Evolutionary conservation across 2,329 filamentous ascomycete genomes (phyloP).

Genomic region (Aspergillus sclerotialis): DNA sequence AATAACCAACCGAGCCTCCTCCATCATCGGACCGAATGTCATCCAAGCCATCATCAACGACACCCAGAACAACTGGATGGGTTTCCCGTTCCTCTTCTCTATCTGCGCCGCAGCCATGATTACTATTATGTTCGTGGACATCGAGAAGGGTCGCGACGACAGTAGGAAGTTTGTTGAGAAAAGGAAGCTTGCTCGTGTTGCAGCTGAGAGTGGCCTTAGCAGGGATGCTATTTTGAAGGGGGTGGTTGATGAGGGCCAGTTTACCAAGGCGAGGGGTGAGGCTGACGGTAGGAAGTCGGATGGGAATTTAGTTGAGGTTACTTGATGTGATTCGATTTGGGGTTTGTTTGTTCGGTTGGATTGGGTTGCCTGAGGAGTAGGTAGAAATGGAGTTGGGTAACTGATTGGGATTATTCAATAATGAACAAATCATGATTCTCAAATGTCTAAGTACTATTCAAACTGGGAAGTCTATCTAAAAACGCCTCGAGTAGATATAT

Average conservation of each 20-base stretch:
- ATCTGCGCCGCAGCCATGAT: conserved; percentile 32
- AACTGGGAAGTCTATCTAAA: background rate
- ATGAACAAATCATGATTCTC: no score
- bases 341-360: no score
- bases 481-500: background rate
- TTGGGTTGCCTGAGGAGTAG: no score
- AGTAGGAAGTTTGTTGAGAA: conserved; percentile 30
- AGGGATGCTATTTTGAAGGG: background rate
- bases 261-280: background rate
- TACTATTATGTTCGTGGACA: conserved; percentile 33
- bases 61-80: conserved; percentile 38
- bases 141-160: conserved; percentile 36
- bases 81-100: conserved; percentile 37
- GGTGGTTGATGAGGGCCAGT: background rate
- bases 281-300: background rate
- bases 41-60: conserved; percentile 38
- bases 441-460: no score
- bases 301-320: no score
- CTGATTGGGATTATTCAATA: no score
- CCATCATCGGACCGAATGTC: conserved; percentile 38
- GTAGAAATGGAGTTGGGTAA: no score
- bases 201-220: conserved; percentile 12
- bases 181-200: conserved; percentile 22
- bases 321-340: no score
- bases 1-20: conserved; percentile 38